Evolutionary conservation across 2,329 filamentous ascomycete genomes (phyloP).

Genomic region (Aspergillus quadricinctus): DNA sequence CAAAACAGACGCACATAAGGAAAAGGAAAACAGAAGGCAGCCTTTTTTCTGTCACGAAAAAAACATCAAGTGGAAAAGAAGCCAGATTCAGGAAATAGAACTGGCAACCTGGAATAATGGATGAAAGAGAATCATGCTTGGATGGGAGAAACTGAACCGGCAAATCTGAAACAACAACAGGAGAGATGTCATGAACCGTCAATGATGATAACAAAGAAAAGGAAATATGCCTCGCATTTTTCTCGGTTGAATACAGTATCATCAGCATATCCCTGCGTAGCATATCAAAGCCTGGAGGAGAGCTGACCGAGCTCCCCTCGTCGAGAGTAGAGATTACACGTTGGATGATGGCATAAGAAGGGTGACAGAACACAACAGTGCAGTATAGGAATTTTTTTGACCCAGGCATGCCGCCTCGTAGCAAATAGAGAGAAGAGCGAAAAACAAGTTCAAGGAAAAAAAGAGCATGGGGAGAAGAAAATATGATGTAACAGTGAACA

Average conservation of each 20-base stretch:
- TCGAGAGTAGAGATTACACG: slow-evolving; percentile 40
- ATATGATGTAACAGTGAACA: slow-evolving; percentile 2
- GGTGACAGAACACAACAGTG: slow-evolving; percentile 15
- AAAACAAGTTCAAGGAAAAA: slow-evolving; percentile 1
- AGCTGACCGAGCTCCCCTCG: slow-evolving; percentile 35
- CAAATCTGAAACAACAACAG: slow-evolving; percentile 15
- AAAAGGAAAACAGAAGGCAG: slow-evolving; percentile 6
- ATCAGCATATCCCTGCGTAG: slow-evolving; percentile 25
- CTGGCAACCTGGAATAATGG: slow-evolving; percentile 14
- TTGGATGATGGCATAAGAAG: slow-evolving; percentile 24
- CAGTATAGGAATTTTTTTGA: slow-evolving; percentile 12
- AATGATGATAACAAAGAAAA: slow-evolving; percentile 16
- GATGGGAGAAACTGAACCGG: slow-evolving; percentile 13
- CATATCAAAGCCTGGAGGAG: slow-evolving; percentile 21
- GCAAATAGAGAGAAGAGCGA: slow-evolving; percentile 9
- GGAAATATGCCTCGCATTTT: slow-evolving; percentile 22
- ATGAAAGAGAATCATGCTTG: slow-evolving; percentile 21
- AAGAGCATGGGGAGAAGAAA: background rate
- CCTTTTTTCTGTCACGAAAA: slow-evolving; percentile 7
- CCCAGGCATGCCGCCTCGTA: slow-evolving; percentile 3
- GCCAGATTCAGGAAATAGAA: slow-evolving; percentile 17
- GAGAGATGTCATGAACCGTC: slow-evolving; percentile 15
- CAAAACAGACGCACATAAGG: slow-evolving; percentile 19
- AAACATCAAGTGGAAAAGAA: slow-evolving; percentile 16
- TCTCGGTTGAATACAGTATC: slow-evolving; percentile 35